Base-by-base conservation (phyloP, 441 rosid genomes). In the Breynia disticha region DNA sequence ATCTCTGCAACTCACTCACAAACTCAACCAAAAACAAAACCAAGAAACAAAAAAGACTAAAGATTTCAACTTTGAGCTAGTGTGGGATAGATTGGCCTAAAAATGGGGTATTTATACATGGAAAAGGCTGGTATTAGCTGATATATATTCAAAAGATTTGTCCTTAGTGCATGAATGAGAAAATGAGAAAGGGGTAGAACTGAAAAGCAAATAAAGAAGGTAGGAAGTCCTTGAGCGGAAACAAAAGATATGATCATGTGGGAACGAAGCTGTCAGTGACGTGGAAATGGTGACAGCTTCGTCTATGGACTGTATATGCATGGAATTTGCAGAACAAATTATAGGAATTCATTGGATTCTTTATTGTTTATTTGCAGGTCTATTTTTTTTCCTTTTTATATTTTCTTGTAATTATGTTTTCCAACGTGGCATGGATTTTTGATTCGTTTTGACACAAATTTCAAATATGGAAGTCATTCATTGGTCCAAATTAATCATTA, bases 211-310 rank as follows among this genome's bases (percentile, higher is more conserved):
- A 14, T 10, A 16, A 22, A 50, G 11, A 32, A 24, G 39, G 8
- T 16, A 16, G 54, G 2, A 50, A 50, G 54, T 5, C 24, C 10
- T 14, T 24, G 21, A 53, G 11, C 21, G 5, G 16, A 16, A 52
- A 11, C 7, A 41, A 9, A 41, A 41, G 43, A 39, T 3, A 9
- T 15, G 13, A 15, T 54, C 64, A 65, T 62, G 70, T 70, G 73
- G 64, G 46, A 32, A 11, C 28, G 28, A 61, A 67, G 82, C 82
- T 76, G 76, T 68, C 81, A 67, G 65, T 70, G 63, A 63, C 79
- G 69, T 58, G 65, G 62, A 13, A 48, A 60, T 62, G 15, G 24
- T 10, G 20, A 42, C 18, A 51, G 19, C 55, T 43, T 43, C 35
- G 8, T 28, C 8, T 2, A 28, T 28, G 8, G 35, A 32, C 35